Conservation (phyloP, 805 yeast species). For the Candida ipomoeae region DNA sequence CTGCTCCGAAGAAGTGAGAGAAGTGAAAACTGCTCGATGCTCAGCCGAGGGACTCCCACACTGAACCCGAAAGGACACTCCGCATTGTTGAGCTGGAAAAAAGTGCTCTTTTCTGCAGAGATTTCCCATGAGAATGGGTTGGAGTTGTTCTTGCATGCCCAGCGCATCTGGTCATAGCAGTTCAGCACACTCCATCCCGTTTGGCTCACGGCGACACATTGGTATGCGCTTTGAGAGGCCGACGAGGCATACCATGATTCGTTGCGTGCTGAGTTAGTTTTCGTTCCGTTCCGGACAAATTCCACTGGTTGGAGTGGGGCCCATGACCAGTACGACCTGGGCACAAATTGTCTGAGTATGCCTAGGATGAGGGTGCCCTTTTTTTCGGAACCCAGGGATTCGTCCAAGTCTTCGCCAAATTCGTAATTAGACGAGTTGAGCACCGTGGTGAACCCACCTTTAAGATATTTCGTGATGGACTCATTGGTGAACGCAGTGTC, state of each 20-base stretch:
- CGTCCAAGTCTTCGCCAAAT: neutral
- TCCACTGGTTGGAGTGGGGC: constrained; percentile 36
- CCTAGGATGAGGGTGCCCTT: constrained; percentile 22
- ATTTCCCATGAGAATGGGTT: constrained; percentile 45
- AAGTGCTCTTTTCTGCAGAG: constrained; percentile 24
- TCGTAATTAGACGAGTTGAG: constrained; percentile 36
- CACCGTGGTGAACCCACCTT: constrained; percentile 67
- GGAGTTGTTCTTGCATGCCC: constrained; percentile 50
- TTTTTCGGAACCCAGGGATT: constrained; percentile 7
- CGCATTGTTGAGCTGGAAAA: constrained; percentile 39
- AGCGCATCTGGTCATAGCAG: constrained; percentile 53
- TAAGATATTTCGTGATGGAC: constrained; percentile 36
- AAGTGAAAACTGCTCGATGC: constrained; percentile 30
- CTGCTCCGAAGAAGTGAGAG: constrained; percentile 24
- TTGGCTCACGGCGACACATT: constrained; percentile 38
- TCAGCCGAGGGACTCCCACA: constrained; percentile 34
- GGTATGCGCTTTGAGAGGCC: constrained; percentile 24
- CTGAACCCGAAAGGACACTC: constrained; percentile 34
- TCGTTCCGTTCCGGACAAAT: constrained; percentile 5
- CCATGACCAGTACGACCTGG: constrained; percentile 71
- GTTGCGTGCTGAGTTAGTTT: constrained; percentile 4
- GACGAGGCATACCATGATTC: constrained; percentile 9
- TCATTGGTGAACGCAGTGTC: constrained; percentile 33
- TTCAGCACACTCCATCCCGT: constrained; percentile 63
- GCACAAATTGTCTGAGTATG: constrained; percentile 21